Base-by-base conservation (phyloP, 306 rosid genomes). In the Sicyos baderoa region DNA sequence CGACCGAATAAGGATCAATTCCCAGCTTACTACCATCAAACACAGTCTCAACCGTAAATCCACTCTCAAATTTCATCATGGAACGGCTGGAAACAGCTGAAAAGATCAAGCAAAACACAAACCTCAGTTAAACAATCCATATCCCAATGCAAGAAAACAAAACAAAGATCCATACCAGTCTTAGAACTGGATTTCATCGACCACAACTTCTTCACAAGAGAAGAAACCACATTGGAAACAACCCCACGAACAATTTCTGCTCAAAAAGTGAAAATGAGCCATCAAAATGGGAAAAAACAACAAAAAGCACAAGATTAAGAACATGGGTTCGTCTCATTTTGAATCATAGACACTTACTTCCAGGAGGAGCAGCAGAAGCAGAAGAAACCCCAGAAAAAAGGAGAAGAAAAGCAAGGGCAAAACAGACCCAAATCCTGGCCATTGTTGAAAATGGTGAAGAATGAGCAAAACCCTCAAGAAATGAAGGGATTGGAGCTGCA, bases 41-140 rank as follows among this genome's bases (percentile, higher is more conserved):
- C 75, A 94, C 85, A 47, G 97, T 94, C 80, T 90, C 99, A 76
- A 93, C 97, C 0, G 78, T 81, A 79, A 84, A 94, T 62, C 87
- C 99, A 73, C 90, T 82, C 80, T 94, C 99, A 48, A 94, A 94
- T 84, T 90, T 94, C 88, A 94, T 79, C 99, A 86, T 81, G 23
- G 99, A 86, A 19, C 97, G 94, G 77, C 77, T 79, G 32, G 81
- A 74, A 65, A 79, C 89, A 68, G 81, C 99, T 86, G 91, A 78
- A 25, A 80, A 70, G 65, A 74, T 53, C 7, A 61, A 37, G n/a
- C 56, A 62, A 23, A 17, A 66, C 7, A 17, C n/a, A 66, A 78
- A 68, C 70, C 72, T 71, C 80, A 82, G 47, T 50, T 76, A 73
- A 74, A 40, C 7, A 40, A 40, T 7, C 8, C 45, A 40, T 40